These are phyloP conservation scores for Epichloe elymi DNA, from an alignment of 2,329 filamentous ascomycete species.

Conservation along the genomic window DNA sequence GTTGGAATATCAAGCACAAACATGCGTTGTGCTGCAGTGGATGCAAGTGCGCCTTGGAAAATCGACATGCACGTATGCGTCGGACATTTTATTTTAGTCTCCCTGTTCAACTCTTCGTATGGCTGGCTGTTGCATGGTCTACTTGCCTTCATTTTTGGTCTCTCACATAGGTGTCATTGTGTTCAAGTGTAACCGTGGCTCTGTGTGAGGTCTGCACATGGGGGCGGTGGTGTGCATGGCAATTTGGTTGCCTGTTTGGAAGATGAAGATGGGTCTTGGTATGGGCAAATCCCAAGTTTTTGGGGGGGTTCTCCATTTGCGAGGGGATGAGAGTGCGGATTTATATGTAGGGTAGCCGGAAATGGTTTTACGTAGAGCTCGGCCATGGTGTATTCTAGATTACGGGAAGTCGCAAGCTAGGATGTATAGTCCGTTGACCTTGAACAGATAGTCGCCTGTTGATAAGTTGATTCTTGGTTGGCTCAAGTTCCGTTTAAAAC, in stretches of 20 bases:
- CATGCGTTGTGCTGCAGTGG: background rate
- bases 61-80: conserved; percentile 2
- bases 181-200: background rate
- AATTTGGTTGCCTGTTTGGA: background rate
- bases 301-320: too few relatives aligned
- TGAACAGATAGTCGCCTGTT: background rate
- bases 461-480: background rate
- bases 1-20: background rate
- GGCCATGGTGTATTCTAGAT: too few relatives aligned
- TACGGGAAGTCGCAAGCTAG: background rate
- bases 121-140: background rate
- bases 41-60: background rate
- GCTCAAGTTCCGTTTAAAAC: background rate
- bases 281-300: too few relatives aligned
- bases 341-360: too few relatives aligned
- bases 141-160: background rate
- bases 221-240: background rate
- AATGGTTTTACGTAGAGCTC: too few relatives aligned
- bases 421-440: background rate
- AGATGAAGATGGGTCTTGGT: too few relatives aligned
- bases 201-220: background rate
- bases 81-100: background rate
- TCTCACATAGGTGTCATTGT: background rate
- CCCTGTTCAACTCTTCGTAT: background rate
- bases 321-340: too few relatives aligned